phyloP scores from a whole-genome alignment of 2,329 filamentous ascomycete genomes.

The Pseudogymnoascus sp. region DNA sequence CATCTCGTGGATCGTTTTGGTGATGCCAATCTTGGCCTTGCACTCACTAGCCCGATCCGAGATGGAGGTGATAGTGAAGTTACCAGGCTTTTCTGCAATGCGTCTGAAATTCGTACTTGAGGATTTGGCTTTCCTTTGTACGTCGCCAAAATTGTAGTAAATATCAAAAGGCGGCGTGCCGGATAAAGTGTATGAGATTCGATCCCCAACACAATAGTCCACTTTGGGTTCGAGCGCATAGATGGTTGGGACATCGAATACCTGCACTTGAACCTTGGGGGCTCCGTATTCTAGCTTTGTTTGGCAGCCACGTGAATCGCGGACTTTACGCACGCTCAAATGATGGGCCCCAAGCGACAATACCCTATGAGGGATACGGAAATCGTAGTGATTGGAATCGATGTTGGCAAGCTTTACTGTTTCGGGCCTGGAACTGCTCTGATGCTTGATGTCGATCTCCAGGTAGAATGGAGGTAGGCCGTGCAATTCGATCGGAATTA shows the following conservation, averaged over 20 bases:
- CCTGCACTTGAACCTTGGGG: conserved; percentile 78
- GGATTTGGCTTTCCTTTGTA: conserved; percentile 69
- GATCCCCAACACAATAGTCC: conserved; percentile 94
- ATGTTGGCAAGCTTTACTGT: conserved; percentile 77
- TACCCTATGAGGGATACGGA: conserved; percentile 76
- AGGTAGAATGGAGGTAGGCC: conserved; percentile 82
- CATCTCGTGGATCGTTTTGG: conserved; percentile 82
- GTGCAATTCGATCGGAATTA: conserved; percentile 77
- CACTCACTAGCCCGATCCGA: conserved; percentile 86
- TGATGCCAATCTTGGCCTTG: conserved; percentile 68
- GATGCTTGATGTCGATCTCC: conserved; percentile 89
- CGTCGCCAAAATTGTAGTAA: conserved; percentile 79
- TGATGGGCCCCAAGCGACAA: conserved; percentile 85
- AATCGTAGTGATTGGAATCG: conserved; percentile 62
- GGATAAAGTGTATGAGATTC: conserved; percentile 83
- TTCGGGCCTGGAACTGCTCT: conserved; percentile 71
- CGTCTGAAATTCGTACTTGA: conserved; percentile 80
- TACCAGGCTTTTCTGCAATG: conserved; percentile 82
- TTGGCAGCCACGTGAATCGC: conserved; percentile 80
- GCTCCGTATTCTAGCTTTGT: conserved; percentile 63
- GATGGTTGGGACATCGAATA: conserved; percentile 88
- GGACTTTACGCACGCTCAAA: conserved; percentile 81
- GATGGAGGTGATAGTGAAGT: conserved; percentile 79
- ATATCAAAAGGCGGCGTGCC: conserved; percentile 90
- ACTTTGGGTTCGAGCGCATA: conserved; percentile 74